phyloP scores from a whole-genome alignment of 495 filamentous ascomycete genomes.

The Hyaloscypha finlandica region DNA sequence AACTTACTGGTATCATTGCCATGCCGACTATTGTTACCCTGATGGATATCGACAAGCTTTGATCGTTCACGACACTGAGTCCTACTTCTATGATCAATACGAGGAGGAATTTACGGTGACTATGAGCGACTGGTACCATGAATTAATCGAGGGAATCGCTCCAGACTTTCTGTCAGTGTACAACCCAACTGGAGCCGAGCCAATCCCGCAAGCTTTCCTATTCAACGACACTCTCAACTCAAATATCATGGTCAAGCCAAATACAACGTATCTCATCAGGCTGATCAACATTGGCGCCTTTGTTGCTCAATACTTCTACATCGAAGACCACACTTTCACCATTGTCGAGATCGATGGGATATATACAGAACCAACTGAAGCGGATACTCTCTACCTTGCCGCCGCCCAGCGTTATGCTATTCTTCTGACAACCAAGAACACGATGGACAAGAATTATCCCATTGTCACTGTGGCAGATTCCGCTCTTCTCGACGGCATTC shows the following conservation, averaged over 20 bases:
- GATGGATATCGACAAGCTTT: conserved; percentile 75
- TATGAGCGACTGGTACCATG: conserved; percentile 69
- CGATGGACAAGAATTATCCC: conserved; percentile 17
- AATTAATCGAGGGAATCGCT: conserved; percentile 58
- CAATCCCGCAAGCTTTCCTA: conserved; percentile 63
- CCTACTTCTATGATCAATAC: conserved; percentile 60
- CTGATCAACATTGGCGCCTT: conserved; percentile 72
- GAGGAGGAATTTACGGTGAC: conserved; percentile 67
- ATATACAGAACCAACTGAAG: conserved; percentile 57
- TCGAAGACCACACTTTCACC: conserved; percentile 66
- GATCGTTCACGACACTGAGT: conserved; percentile 66
- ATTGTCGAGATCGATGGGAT: conserved; percentile 58
- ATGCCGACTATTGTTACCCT: conserved; percentile 28
- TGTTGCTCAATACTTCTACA: conserved; percentile 66
- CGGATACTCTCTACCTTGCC: conserved; percentile 55
- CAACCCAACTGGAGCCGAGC: conserved; percentile 59
- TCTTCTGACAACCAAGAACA: conserved; percentile 50
- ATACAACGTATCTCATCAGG: conserved; percentile 77
- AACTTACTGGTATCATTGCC: conserved; percentile 25
- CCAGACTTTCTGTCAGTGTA: conserved; percentile 59
- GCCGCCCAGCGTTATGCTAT: conserved; percentile 46
- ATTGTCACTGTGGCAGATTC: conserved; percentile 49
- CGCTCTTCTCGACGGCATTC: conserved; percentile 15
- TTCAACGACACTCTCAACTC: conserved; percentile 67
- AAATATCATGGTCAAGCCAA: conserved; percentile 59